phyloP scores from a whole-genome alignment of 1,284 basidiomycete genomes.

The Schizophyllum amplum region DNA sequence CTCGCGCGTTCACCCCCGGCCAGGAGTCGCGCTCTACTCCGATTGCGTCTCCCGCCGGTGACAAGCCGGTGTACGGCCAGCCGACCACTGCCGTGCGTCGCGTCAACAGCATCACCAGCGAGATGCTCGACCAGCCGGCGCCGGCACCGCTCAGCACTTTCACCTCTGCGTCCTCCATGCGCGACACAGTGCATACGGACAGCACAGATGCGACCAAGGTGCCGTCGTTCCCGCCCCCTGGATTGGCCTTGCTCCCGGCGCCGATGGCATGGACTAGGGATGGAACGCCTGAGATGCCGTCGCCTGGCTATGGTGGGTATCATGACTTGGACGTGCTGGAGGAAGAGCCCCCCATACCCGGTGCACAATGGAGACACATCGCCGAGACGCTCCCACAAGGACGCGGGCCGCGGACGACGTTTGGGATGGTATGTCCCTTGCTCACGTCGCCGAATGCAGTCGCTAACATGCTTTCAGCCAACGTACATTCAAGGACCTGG shows the following conservation, averaged over 20 bases:
- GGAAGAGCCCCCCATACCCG: not conserved
- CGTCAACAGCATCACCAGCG: not conserved
- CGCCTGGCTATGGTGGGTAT: not conserved
- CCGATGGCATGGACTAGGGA: not conserved
- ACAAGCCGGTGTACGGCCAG: not conserved
- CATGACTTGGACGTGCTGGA: not conserved
- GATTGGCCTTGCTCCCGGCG: not conserved
- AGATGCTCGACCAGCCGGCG: not conserved
- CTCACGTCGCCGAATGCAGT: not conserved
- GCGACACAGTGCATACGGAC: not conserved
- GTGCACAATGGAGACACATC: not conserved
- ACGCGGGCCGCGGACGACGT: not conserved
- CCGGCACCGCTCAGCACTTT: not conserved
- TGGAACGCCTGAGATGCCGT: not conserved
- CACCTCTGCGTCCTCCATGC: not conserved
- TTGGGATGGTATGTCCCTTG: not conserved
- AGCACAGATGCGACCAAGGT: not conserved
- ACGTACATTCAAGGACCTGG: not conserved
- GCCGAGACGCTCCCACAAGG: not conserved
- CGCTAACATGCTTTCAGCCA: too few relatives aligned
- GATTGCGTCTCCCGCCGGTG: not conserved
- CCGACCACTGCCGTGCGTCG: not conserved
- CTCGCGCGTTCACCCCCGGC: conserved; percentile 32
- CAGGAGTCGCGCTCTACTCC: not conserved
- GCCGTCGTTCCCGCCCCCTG: not conserved